Evolutionary conservation across 1,139 yeast species (phyloP).

Genomic region (Torulaspora globosa): DNA sequence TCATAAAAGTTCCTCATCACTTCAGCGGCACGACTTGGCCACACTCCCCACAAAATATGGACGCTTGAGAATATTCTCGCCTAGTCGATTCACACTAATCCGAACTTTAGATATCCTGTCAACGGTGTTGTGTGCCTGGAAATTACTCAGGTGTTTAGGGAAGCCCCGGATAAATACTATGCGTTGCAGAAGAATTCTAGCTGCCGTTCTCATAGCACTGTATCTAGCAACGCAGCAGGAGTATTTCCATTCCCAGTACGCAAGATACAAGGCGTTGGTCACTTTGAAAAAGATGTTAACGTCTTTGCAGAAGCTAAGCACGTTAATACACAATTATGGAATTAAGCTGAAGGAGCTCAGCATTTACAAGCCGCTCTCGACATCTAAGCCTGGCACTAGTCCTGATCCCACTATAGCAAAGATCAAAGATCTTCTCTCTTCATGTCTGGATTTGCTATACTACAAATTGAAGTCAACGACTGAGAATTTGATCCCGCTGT

Average conservation of each 20-base stretch:
- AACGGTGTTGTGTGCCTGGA: constrained; percentile 14
- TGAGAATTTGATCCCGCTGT: constrained; percentile 16
- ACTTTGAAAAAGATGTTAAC: constrained; percentile 18
- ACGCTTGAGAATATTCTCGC: constrained; percentile 8
- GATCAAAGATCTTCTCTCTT: constrained; percentile 19
- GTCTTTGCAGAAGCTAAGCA: constrained; percentile 21
- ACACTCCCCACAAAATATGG: constrained; percentile 27
- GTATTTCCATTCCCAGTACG: constrained; percentile 20
- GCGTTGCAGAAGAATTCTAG: constrained; percentile 12
- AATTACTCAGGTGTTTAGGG: constrained; percentile 9
- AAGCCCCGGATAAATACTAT: background rate
- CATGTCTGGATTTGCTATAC: constrained; percentile 24
- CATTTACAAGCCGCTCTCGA: constrained; percentile 16
- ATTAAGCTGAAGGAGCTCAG: constrained; percentile 20
- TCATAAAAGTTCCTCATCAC: constrained; percentile 7
- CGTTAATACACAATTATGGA: constrained; percentile 22
- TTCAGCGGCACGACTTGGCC: background rate
- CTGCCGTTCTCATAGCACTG: constrained; percentile 17
- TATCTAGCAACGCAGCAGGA: constrained; percentile 29
- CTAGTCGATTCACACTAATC: constrained; percentile 14
- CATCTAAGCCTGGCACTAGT: constrained; percentile 7
- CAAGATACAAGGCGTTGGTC: constrained; percentile 22
- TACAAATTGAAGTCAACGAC: constrained; percentile 18
- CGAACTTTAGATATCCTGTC: constrained; percentile 18
- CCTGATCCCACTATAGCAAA: constrained; percentile 8